phyloP scores from a whole-genome alignment of 1,139 yeast genomes.

The Pichia cactophila region DNA sequence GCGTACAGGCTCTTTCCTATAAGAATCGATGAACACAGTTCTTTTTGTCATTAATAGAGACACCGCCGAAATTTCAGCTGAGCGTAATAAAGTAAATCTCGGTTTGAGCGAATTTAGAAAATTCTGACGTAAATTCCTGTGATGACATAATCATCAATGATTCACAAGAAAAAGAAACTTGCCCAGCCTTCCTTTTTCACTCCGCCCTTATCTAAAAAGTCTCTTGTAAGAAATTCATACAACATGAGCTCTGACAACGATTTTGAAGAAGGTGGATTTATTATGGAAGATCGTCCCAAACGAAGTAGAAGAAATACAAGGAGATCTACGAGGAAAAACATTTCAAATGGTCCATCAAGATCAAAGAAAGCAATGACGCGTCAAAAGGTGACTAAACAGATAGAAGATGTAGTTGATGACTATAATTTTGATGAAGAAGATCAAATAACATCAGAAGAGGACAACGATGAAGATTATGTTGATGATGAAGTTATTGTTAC shows the following conservation, averaged over 20 bases:
- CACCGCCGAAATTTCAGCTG: too few species aligned
- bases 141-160: not conserved
- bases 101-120: too few species aligned
- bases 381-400: not conserved
- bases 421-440: conserved; percentile 27
- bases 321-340: not conserved
- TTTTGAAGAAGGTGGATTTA: not conserved
- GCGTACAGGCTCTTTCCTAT: too few species aligned
- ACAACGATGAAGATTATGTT: conserved; percentile 10
- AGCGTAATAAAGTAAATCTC: too few species aligned
- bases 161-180: not conserved
- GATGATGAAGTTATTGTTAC: conserved; percentile 15
- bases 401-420: not conserved
- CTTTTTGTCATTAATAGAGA: too few species aligned
- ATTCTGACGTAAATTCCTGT: too few species aligned
- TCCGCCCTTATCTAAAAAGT: not conserved
- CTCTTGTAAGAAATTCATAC: not conserved
- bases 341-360: not conserved
- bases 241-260: not conserved
- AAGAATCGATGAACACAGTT: too few species aligned
- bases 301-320: not conserved
- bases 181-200: not conserved
- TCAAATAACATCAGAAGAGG: conserved; percentile 14
- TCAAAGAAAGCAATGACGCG: not conserved
- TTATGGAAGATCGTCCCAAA: not conserved